Evolutionary conservation across 192 early-diverging fungal species (phyloP), one percentile per base, ranked within the genome.

Genomic region (Linnemannia schmuckeri): DNA sequence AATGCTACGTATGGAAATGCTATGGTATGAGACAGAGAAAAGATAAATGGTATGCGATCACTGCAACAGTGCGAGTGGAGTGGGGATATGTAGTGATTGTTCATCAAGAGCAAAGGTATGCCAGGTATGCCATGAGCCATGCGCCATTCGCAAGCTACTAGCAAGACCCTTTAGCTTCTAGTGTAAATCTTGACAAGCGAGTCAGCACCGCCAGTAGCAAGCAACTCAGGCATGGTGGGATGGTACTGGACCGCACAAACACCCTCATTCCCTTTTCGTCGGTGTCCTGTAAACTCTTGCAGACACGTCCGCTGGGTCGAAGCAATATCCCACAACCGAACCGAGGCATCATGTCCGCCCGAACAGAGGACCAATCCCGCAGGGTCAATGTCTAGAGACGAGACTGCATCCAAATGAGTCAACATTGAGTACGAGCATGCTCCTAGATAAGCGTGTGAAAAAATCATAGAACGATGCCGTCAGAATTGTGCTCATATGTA

Each of bases 301-400:
- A 95, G 66, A 83, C 95, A 96, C 30, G 88, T 69, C 35, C 91
- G 89, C 33, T 91, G 91, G 15, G 88, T 78, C 3, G 87, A 87
- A 33, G 85, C 81, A 41, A 97, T 88, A 77, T 97, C 95, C 95
- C 96, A 97, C 81, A 95, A 89, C 40, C 95, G 92, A 22, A 97
- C 88, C 1, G 95, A 95, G 47, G 91, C 90, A 82, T 97, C 95
- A 81, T 97, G 95, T 0, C 95, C 95, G 91, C 82, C 78, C 7
- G 76, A 84, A 46, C 79, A 80, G 15, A 97, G 81, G 15, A 89
- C 82, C 42, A 93, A 75, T 37, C 95, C 96, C 18, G 90, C 88
- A 12, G 93, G 89, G 55, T 93, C 90, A 46, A 97, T 88, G 74
- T 94, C 93, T 22, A 97, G 76, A 22, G 93, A 82, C 10, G 96